A percentile compares a stretch with the other conserved stretches of the same genome.
These are phyloP conservation scores for Thraustochytrium striatum DNA, from an alignment of 352 stramenopile genomes.

Conservation along the genomic window DNA sequence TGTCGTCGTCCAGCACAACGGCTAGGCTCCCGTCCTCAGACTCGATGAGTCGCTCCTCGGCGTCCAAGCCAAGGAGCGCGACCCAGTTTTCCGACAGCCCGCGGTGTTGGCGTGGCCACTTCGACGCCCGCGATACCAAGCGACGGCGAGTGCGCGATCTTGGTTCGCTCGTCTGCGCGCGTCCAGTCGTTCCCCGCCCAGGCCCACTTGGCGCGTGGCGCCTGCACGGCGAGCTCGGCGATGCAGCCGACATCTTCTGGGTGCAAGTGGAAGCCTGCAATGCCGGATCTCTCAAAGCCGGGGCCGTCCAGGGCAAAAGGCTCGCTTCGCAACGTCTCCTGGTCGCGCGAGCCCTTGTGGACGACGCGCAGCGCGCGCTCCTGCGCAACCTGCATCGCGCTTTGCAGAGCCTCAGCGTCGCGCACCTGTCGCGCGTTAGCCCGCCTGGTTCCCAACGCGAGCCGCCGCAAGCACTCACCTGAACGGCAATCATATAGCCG, in stretches of 20 bases:
- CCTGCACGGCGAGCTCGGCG: conserved; percentile 20
- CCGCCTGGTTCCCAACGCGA: neutral
- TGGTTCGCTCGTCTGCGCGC: neutral
- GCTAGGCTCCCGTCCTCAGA: neutral
- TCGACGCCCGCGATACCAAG: conserved; percentile 17
- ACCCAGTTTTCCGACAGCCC: neutral
- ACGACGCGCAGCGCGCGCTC: conserved; percentile 1
- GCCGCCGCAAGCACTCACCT: conserved; percentile 24
- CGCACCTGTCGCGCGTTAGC: no score
- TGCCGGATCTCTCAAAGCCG: conserved; percentile 16
- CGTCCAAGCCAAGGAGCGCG: neutral
- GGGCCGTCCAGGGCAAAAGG: neutral
- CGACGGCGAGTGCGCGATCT: conserved; percentile 30
- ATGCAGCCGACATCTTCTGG: conserved; percentile 36
- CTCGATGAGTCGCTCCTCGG: neutral
- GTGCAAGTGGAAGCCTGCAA: conserved; percentile 38
- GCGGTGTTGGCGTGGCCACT: neutral
- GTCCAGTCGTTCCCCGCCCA: conserved; percentile 40
- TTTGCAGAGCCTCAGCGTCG: no score
- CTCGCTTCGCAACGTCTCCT: conserved; percentile 3
- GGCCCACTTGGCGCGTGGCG: conserved; percentile 29
- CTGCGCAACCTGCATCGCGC: no score
- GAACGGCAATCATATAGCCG: conserved; percentile 36
- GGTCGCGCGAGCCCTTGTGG: conserved; percentile 19
- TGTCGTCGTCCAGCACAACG: conserved; percentile 29